These are phyloP conservation scores for Fusarium sarcochroum DNA, from an alignment of 2,329 filamentous ascomycete genomes.

Conservation along the genomic window DNA sequence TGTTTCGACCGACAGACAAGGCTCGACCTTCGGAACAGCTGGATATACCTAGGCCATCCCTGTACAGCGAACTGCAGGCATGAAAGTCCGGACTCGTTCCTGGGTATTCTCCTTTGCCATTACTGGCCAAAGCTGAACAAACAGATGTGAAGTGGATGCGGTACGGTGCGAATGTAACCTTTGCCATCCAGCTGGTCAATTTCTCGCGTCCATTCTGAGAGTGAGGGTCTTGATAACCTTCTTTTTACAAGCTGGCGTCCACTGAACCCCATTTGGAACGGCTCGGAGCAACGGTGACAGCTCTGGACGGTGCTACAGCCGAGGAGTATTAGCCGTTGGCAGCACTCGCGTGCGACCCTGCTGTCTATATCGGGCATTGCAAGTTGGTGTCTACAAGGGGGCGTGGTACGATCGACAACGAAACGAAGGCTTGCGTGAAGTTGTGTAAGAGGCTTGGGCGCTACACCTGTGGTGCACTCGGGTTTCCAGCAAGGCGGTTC, in stretches of 20 bases:
- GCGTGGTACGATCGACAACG: conserved; percentile 40
- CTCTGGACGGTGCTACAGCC: conserved; percentile 27
- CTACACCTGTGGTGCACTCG: conserved; percentile 27
- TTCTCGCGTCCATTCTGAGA: conserved; percentile 9
- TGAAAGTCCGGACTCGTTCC: conserved; percentile 16
- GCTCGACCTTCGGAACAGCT: conserved; percentile 17
- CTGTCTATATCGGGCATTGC: conserved; percentile 34
- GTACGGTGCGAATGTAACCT: conserved; percentile 32
- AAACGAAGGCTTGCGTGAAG: conserved; percentile 37
- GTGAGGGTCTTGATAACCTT: conserved; percentile 9
- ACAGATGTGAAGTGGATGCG: conserved; percentile 15
- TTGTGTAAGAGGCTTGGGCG: conserved; percentile 45
- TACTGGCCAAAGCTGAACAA: conserved; percentile 15
- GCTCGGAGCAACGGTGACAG: conserved; percentile 27
- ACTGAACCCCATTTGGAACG: neutral
- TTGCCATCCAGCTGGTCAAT: conserved; percentile 23
- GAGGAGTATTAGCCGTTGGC: conserved; percentile 27
- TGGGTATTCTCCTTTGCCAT: conserved; percentile 14
- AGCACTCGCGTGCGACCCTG: conserved; percentile 31
- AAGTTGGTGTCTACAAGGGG: conserved; percentile 25
- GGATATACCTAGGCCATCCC: conserved; percentile 18
- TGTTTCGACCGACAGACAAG: conserved; percentile 22
- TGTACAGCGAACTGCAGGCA: conserved; percentile 26
- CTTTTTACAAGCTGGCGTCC: conserved; percentile 3
- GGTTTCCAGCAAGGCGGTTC: conserved; percentile 41